Percentiles rank a stretch among this genome's conserved stretches.
Evolutionary conservation across 2,329 filamentous ascomycete genomes (phyloP).

Genomic region (Niveomyces coronatus): DNA sequence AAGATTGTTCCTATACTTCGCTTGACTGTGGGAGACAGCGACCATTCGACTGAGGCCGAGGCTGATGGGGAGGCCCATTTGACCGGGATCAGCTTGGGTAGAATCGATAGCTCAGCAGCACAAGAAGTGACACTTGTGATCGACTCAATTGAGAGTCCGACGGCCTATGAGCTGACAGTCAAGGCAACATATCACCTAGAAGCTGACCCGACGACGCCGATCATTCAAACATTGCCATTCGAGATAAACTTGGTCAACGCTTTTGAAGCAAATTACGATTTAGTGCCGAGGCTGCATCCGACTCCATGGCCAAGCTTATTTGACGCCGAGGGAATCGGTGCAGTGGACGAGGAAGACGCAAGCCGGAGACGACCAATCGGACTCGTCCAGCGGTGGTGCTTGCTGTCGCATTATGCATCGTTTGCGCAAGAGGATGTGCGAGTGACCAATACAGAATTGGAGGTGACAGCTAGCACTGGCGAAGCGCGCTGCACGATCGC

Average conservation of each 20-base stretch:
- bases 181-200: slow-evolving; percentile 68
- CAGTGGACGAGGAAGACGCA: slow-evolving; percentile 23
- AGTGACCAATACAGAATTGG: slow-evolving; percentile 52
- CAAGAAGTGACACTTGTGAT: slow-evolving; percentile 36
- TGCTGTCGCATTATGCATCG: slow-evolving; percentile 64
- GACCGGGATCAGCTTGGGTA: slow-evolving; percentile 32
- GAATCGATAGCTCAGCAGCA: slow-evolving; percentile 36
- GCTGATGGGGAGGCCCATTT: slow-evolving; percentile 33
- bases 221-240: slow-evolving; percentile 61
- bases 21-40: slow-evolving; percentile 27
- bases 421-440: slow-evolving; percentile 64
- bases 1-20: slow-evolving; percentile 37
- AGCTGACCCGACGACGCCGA: slow-evolving; percentile 69
- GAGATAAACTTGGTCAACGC: slow-evolving; percentile 67
- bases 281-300: slow-evolving; percentile 66
- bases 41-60: slow-evolving; percentile 21
- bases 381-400: slow-evolving; percentile 69
- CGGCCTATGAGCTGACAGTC: slow-evolving; percentile 57
- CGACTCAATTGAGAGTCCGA: slow-evolving; percentile 39
- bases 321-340: slow-evolving; percentile 41
- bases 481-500: slow-evolving; percentile 47
- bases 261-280: slow-evolving; percentile 87
- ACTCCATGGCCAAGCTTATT: slow-evolving; percentile 87
- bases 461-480: slow-evolving; percentile 49
- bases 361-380: slow-evolving; percentile 36